Evolutionary conservation across 2,329 filamentous ascomycete species (phyloP), one percentile per base, ranked within the genome.

Genomic region (Colletotrichum tanaceti): DNA sequence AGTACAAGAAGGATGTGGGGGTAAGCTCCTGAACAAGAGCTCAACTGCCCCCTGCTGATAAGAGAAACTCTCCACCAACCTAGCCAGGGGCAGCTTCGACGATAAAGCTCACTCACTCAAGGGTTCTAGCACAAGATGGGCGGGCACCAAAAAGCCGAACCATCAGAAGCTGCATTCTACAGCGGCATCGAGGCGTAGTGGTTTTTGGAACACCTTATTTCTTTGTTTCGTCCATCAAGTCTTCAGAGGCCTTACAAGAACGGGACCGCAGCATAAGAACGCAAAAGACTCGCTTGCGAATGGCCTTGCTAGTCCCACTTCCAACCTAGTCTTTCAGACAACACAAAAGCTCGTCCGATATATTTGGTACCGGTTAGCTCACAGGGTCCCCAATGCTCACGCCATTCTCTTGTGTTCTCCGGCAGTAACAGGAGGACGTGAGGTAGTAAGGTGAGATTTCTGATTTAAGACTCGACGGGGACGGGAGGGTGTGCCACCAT

Each of bases 1-100:
- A 22, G 38, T 18, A 44, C 7, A 3, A 24, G 41, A 39, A 60
- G 50, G 55, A 50, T 68, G 66, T 59, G 62, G 66, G 63, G 62
- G 66, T 68, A 68, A 65, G 65, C 62, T 65, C 65, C 20, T 57
- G 57, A 39, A 55, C 55, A 44, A 44, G 54, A 68, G 65, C 65
- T 68, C 55, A 57, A 46, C 32, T 41, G 55, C 62, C 32, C 32
- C 32, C 32, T 66, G 57, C 55, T 61, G 62, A 69, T 66, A 69
- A 69, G 62, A 41, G 38, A 50, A 35, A 35, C 32, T 7, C 28
- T 32, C 47, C 43, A 35, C 50, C 62, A 69, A 57, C 66, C 55
- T 44, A 57, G 28, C 43, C 50, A 52, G 24, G 43, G 18, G 44
- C 50, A 61, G 49, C 66, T 69, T 54, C 28, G 49, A 69, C 50